Evolutionary conservation across 768 basidiomycete species (phyloP).

Genomic region (Mycena metata): DNA sequence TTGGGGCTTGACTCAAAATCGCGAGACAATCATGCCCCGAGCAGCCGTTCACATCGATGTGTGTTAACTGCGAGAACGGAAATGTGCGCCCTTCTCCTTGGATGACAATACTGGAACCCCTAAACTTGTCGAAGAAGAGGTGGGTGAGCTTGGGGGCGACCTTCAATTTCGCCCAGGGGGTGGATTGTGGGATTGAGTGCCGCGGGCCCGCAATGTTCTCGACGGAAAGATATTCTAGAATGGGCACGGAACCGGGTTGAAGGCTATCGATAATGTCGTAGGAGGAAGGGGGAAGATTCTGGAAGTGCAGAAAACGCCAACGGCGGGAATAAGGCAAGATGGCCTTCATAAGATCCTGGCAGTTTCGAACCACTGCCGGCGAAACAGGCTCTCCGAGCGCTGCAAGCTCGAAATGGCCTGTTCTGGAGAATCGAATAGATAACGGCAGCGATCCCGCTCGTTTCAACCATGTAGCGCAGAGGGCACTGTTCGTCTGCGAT

Average conservation of each 20-base stretch:
- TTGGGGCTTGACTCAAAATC: not conserved
- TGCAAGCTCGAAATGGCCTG: too few species aligned
- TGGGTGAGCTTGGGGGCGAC: not conserved
- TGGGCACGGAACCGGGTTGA: not conserved
- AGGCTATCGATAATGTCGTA: not conserved
- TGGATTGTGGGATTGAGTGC: too few species aligned
- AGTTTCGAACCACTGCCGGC: too few species aligned
- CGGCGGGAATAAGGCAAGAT: not conserved
- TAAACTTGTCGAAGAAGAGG: not conserved
- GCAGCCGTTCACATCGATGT: slow-evolving; percentile 7
- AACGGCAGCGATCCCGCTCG: slow-evolving; percentile 9
- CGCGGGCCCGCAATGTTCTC: too few species aligned
- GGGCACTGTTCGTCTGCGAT: not conserved
- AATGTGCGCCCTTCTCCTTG: not conserved
- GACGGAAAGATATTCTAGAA: not conserved
- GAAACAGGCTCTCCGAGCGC: too few species aligned
- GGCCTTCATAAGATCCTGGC: not conserved
- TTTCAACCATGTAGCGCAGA: slow-evolving; percentile 1
- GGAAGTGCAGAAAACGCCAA: not conserved
- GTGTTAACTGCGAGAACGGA: not conserved
- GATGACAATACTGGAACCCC: not conserved
- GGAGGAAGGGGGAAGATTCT: not conserved
- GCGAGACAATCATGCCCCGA: not conserved
- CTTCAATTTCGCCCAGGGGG: not conserved
- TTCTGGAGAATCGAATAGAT: too few species aligned